A percentile compares a stretch with the other conserved stretches of the same genome.
These are phyloP conservation scores for Marasmius fiardii DNA, from an alignment of 1,284 basidiomycete genomes.

Conservation along the genomic window DNA sequence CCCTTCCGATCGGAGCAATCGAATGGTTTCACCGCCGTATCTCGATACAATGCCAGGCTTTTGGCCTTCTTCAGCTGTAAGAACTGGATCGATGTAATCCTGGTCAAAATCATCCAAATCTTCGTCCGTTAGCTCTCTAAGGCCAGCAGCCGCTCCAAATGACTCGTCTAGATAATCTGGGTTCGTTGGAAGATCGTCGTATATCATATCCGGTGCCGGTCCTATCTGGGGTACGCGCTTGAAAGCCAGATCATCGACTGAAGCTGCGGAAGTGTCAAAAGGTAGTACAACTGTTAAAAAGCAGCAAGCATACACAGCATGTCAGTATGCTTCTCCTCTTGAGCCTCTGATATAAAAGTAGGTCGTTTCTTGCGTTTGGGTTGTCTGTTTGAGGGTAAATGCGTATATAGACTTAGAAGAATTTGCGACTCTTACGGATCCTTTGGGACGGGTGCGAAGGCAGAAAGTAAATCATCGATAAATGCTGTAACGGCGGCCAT, in stretches of 20 bases:
- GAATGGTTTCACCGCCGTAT: slow-evolving; percentile 82
- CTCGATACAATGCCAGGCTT: slow-evolving; percentile 53
- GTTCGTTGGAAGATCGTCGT: slow-evolving; percentile 89
- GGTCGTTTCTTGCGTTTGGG: slow-evolving; percentile 29
- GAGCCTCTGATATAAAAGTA: slow-evolving; percentile 30
- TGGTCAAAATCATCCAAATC: slow-evolving; percentile 66
- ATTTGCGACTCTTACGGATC: slow-evolving; percentile 33
- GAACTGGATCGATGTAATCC: slow-evolving; percentile 33
- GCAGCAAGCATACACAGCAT: slow-evolving; percentile 30
- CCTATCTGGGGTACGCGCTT: slow-evolving; percentile 68
- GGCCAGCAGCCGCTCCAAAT: slow-evolving; percentile 72
- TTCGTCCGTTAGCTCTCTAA: slow-evolving; percentile 67
- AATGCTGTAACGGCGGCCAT: slow-evolving; percentile 51
- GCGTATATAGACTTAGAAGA: not conserved
- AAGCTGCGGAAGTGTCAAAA: slow-evolving; percentile 42
- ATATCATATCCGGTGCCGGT: slow-evolving; percentile 82
- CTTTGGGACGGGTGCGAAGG: slow-evolving; percentile 34
- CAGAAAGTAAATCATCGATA: slow-evolving; percentile 40
- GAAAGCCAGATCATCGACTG: slow-evolving; percentile 86
- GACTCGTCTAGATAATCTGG: slow-evolving; percentile 83
- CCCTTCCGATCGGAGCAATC: slow-evolving; percentile 59
- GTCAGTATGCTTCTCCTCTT: slow-evolving; percentile 16
- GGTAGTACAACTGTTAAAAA: not conserved
- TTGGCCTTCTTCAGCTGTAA: slow-evolving; percentile 23
- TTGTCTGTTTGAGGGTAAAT: slow-evolving; percentile 14